Evolutionary conservation across 148 eudicot species (phyloP).

Genomic region (Rhododendron henanense): DNA sequence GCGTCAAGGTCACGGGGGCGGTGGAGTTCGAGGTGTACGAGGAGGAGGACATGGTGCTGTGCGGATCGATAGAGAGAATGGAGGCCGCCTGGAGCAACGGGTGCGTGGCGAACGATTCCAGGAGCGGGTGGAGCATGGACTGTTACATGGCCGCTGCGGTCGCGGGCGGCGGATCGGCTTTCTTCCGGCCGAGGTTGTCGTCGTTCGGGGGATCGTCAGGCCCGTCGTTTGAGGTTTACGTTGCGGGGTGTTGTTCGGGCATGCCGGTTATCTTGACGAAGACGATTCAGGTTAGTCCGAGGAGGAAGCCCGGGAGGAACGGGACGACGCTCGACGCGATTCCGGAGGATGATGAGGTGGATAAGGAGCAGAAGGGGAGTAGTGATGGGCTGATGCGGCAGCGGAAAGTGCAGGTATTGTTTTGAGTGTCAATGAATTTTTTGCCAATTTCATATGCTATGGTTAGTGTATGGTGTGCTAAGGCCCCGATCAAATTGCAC

Average conservation of each 20-base stretch:
- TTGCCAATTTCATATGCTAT: background rate
- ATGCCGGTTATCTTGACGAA: conserved; percentile 78
- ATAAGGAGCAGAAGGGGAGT: conserved; percentile 38
- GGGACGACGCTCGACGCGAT: conserved; percentile 50
- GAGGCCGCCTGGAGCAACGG: conserved; percentile 45
- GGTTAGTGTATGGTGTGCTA: background rate
- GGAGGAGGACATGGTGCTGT: conserved; percentile 46
- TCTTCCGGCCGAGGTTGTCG: conserved; percentile 46
- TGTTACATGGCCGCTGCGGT: conserved; percentile 38
- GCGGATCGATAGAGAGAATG: conserved; percentile 68
- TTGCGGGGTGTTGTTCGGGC: conserved; percentile 77
- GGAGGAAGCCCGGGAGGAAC: conserved; percentile 42
- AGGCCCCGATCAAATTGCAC: background rate
- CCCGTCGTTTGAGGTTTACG: conserved; percentile 78
- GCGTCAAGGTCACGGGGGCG: conserved; percentile 49
- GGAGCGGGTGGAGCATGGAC: conserved; percentile 65
- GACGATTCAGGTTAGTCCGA: conserved; percentile 56
- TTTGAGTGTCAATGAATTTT: background rate
- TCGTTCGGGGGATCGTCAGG: conserved; percentile 35
- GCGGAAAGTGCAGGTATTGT: conserved; percentile 53
- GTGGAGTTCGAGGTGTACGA: conserved; percentile 81
- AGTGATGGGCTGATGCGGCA: conserved; percentile 32
- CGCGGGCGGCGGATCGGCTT: conserved; percentile 37
- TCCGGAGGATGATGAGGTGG: conserved; percentile 73
- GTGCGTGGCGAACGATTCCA: conserved; percentile 24